Base-by-base conservation (phyloP, 306 rosid genomes). In the Calophaca sinica region DNA sequence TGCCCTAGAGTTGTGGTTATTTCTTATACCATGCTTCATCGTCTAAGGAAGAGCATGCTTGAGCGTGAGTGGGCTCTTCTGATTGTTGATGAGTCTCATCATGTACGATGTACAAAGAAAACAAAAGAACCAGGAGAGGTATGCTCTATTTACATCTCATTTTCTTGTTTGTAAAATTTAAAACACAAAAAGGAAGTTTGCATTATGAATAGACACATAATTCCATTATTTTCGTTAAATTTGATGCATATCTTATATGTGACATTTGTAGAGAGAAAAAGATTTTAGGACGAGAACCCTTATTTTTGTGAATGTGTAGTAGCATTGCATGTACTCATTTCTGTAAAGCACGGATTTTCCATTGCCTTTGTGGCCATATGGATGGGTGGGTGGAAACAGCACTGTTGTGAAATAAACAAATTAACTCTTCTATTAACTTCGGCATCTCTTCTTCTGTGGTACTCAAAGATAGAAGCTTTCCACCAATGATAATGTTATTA, bases 51-150 rank as follows among this genome's bases (percentile, higher is more conserved):
- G 81, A 91, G 88, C 86, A 91, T 91, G 89, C 89, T 91, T 83
- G 87, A 84, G 36, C 87, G 52, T 48, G 88, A 94, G 54, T 94
- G 98, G 98, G 90, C 90, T 84, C 85, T 90, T 69, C 12, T 91
- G 65, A 87, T 94, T 84, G 89, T 90, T 75, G 98, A 94, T 81
- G 98, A 94, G 80, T 94, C 97, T 75, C 98, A 94, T 85, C 96
- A 91, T 46, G 85, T 94, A 42, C 89, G 98, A 41, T 87, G 97
- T 75, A 75, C 97, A 9, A 91, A 90, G 84, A 94, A 91, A 80
- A 10, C 80, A 57, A 73, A 87, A 68, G 98, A 94, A 85, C 86
- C 96, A 46, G 92, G 86, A 73, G 98, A 94, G 96, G 97, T 91
- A 81, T 67, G 66, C 41, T 28, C 12, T 67, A 35, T 72, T 61